Base-by-base conservation (phyloP, 2,329 filamentous ascomycete genomes). In the Colletotrichum endophyticum region DNA sequence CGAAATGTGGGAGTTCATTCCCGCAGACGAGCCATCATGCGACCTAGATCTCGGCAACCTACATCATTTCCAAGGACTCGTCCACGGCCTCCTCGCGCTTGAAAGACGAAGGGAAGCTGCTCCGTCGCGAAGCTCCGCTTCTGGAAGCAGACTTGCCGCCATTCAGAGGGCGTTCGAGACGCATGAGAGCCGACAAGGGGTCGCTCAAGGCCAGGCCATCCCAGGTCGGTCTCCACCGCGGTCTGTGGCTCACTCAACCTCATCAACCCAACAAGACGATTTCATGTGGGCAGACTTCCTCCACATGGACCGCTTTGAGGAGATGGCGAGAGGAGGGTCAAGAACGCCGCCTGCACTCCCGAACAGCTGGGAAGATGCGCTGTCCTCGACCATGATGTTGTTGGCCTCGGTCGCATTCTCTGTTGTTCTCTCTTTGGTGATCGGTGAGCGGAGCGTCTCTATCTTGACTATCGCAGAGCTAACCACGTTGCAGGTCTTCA, bases 1-100 rank as follows among this genome's bases (percentile, higher is more conserved):
- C 36, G 62, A 77, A 12, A 76, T 80, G 15, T 83, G 81, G 82
- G 70, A 69, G 4, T 77, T 75, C n/a, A 56, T 56, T 13, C 66
- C 66, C 2, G 39, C 53, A 19, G n/a, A 12, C 15, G 36, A 63
- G 2, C 13, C 19, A 2, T 7, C 59, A 8, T 49, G 39, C 11
- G 39, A 73, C 5, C 15, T 36, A 4, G 69, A 77, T 8, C 39
- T 71, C 7, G 66, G 76, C 11, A 71, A 72, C 19, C 72, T 80
- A 2, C 64, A 63, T 2, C 75, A 77, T 4, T 80, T 82, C 66
- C 77, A 79, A 25, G 77, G 79, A 34, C 34, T 82, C 6, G 79
- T 80, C 1, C 78, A 80, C 15, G 78, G 78, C 11, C 63, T 83
- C 12, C 73, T 82, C 9, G 79, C 78, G 6, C 30, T 78, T 0